phyloP scores from a whole-genome alignment of 2,329 filamentous ascomycete genomes.

The Cercospora berteroae region DNA sequence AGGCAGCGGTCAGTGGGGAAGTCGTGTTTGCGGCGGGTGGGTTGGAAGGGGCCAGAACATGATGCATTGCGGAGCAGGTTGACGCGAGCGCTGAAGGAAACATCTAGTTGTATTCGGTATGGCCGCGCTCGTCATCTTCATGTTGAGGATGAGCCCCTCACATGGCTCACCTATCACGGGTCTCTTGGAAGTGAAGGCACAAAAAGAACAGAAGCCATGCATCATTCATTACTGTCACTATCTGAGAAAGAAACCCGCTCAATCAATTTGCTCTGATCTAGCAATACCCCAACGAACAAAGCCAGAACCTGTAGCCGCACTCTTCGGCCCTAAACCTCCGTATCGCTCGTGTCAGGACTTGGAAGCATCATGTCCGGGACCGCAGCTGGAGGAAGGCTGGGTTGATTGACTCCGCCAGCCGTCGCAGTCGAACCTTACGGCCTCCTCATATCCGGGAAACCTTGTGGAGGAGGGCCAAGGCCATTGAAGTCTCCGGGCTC shows the following conservation, averaged over 20 bases:
- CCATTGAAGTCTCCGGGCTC: background rate
- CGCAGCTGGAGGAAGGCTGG: background rate
- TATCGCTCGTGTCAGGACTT: background rate
- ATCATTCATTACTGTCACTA: background rate
- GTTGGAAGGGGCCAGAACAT: background rate
- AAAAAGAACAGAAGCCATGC: background rate
- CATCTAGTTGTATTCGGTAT: background rate
- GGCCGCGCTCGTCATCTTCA: background rate
- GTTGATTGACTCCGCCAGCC: background rate
- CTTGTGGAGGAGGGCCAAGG: background rate
- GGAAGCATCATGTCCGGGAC: background rate
- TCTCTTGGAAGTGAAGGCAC: background rate
- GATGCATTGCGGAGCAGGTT: no score
- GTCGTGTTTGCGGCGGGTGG: background rate
- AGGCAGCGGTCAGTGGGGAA: background rate
- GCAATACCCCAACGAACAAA: background rate
- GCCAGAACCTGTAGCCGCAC: background rate
- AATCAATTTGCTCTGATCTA: background rate
- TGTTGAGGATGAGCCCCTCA: background rate
- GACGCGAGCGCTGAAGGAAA: background rate
- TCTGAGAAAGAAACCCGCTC: background rate
- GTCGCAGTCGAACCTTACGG: background rate
- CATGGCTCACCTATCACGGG: background rate
- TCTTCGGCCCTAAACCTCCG: background rate
- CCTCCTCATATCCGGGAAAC: background rate